Conservation (phyloP, 2,329 filamentous ascomycete species). For the Pestalotiopsis fici region DNA sequence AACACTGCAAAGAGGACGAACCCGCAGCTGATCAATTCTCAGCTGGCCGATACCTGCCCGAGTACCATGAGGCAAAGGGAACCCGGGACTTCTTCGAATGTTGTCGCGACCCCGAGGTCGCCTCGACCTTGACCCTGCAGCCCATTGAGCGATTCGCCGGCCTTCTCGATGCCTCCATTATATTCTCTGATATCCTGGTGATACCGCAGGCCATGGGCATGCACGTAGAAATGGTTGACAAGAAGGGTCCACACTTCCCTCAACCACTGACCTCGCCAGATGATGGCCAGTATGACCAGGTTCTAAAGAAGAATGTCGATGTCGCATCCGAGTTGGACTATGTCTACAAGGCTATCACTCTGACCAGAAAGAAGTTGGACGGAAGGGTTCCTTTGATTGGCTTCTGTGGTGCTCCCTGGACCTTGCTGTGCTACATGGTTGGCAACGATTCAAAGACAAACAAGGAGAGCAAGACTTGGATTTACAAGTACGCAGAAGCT, state of each 20-base stretch:
- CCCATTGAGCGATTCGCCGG: conserved; percentile 89
- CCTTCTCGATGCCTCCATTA: conserved; percentile 94
- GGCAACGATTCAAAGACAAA: conserved; percentile 97
- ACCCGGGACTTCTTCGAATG: conserved; percentile 94
- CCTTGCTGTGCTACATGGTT: conserved; percentile 97
- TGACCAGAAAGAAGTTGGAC: conserved; percentile 84
- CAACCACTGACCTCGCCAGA: conserved; percentile 76
- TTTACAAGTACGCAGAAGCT: conserved; percentile 84
- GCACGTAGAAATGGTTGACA: conserved; percentile 97
- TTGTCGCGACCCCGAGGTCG: conserved; percentile 90
- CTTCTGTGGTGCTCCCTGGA: conserved; percentile 97
- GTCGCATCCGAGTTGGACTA: conserved; percentile 85
- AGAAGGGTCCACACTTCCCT: conserved; percentile 94
- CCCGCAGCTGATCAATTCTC: conserved; percentile 6
- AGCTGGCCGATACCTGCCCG: conserved; percentile 96
- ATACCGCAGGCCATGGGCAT: conserved; percentile 98
- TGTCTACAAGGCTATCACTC: conserved; percentile 91
- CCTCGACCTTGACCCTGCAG: conserved; percentile 90
- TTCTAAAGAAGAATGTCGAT: conserved; percentile 79
- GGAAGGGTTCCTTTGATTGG: conserved; percentile 92
- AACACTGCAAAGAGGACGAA: not conserved
- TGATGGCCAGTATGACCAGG: conserved; percentile 78
- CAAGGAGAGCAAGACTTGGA: conserved; percentile 92
- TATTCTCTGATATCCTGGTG: conserved; percentile 98
- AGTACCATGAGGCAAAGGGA: conserved; percentile 96